Conservation (phyloP, 495 filamentous ascomycete genomes). For the Physcia stellaris region DNA sequence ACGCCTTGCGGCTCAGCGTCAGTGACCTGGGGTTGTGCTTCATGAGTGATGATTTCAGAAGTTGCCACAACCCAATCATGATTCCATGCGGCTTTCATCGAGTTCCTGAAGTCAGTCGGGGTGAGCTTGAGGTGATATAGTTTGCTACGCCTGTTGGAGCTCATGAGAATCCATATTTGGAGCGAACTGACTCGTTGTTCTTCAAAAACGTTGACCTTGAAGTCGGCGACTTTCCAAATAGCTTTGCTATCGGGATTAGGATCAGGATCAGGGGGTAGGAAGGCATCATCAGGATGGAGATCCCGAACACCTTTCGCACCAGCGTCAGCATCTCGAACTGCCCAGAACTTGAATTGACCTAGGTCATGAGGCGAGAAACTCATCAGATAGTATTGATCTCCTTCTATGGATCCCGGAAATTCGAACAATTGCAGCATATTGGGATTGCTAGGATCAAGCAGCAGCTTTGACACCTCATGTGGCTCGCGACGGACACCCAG, state of each 20-base stretch:
- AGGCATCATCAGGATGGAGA: conserved; percentile 41
- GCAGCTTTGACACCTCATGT: conserved; percentile 49
- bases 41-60: conserved; percentile 44
- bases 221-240: conserved; percentile 80
- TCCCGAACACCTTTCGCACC: conserved; percentile 54
- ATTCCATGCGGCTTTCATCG: conserved; percentile 45
- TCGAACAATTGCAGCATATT: conserved; percentile 63
- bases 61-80: conserved; percentile 60
- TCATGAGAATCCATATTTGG: conserved; percentile 78
- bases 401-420: conserved; percentile 33
- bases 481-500: conserved; percentile 32
- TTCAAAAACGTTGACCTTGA: conserved; percentile 45
- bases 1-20: conserved; percentile 50
- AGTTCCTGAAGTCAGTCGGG: conserved; percentile 36
- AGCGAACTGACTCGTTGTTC: conserved; percentile 32
- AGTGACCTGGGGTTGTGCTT: conserved; percentile 35
- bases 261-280: conserved; percentile 58
- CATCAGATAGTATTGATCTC: conserved; percentile 55
- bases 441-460: conserved; percentile 62
- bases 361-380: conserved; percentile 79
- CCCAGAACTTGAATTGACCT: conserved; percentile 95
- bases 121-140: conserved; percentile 52
- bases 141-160: conserved; percentile 41
- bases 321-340: conserved; percentile 47
- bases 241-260: conserved; percentile 54